Percentiles rank a stretch among this genome's conserved stretches.
These are phyloP conservation scores for Exidia glandulosa DNA, from an alignment of 768 basidiomycete species.

Conservation along the genomic window DNA sequence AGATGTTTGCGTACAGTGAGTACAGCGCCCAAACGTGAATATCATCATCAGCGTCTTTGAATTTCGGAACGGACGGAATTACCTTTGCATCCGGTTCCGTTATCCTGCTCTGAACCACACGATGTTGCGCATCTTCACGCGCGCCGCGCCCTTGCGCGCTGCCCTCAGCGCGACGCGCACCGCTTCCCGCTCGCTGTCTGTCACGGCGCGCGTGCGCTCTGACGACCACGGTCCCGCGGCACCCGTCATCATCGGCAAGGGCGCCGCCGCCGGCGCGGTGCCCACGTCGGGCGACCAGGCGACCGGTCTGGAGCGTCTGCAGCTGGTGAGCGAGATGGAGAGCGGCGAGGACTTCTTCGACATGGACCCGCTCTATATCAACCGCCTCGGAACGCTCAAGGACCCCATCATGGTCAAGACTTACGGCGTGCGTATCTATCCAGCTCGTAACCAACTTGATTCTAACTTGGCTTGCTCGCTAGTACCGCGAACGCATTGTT, in stretches of 20 bases:
- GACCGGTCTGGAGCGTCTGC: conserved; percentile 93
- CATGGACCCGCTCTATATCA: conserved; percentile 70
- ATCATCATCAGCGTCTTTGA: too few relatives aligned
- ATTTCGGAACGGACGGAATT: too few relatives aligned
- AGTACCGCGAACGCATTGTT: conserved; percentile 77
- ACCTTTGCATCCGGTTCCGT: too few relatives aligned
- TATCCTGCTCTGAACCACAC: too few relatives aligned
- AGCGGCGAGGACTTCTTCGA: conserved; percentile 90
- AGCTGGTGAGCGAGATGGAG: conserved; percentile 79
- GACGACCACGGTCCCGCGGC: background rate
- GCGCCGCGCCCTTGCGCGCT: background rate
- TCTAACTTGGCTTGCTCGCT: too few relatives aligned
- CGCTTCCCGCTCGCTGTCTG: background rate
- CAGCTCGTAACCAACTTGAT: background rate
- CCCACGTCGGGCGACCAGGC: conserved; percentile 84
- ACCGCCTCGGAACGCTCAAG: conserved; percentile 75
- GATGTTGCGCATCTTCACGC: too few relatives aligned
- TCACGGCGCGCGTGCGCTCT: background rate
- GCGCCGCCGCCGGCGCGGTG: conserved; percentile 41
- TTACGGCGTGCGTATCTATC: conserved; percentile 77
- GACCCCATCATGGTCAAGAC: conserved; percentile 74
- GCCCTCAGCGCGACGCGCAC: background rate
- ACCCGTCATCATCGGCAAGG: background rate
- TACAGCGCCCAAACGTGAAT: too few relatives aligned
- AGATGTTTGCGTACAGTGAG: too few relatives aligned